Percentiles rank a stretch among this genome's conserved stretches.
These are phyloP conservation scores for Penicillium steckii DNA, from an alignment of 495 filamentous ascomycete species.

Conservation along the genomic window DNA sequence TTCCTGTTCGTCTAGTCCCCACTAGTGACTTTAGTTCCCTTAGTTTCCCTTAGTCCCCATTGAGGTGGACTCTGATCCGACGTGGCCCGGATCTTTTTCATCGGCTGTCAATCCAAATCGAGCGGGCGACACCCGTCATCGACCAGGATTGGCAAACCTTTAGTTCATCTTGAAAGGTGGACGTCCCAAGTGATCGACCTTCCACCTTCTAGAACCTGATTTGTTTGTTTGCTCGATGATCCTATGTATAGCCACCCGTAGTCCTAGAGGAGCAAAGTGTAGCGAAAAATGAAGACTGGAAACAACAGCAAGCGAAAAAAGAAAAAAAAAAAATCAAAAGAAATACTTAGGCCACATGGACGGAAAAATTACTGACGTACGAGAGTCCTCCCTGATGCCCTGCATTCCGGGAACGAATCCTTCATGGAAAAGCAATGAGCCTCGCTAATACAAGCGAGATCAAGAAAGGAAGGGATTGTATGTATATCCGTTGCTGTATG, in stretches of 20 bases:
- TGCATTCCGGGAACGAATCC: constrained; percentile 3
- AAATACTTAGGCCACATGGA: constrained; percentile 10
- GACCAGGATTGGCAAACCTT: neutral
- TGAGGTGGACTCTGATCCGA: neutral
- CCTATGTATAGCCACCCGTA: neutral
- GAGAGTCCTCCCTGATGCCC: neutral
- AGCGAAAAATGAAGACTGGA: neutral
- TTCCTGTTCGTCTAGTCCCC: neutral
- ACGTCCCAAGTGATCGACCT: neutral
- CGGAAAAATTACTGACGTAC: constrained; percentile 7
- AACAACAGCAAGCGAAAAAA: neutral
- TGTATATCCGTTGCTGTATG: too few relatives aligned
- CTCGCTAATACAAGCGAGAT: neutral
- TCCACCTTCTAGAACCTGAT: neutral
- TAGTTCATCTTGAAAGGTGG: neutral
- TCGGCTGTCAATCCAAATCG: neutral
- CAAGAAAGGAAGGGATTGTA: neutral
- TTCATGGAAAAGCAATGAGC: constrained; percentile 4
- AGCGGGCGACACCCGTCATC: neutral
- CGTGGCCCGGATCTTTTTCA: neutral
- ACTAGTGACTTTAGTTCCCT: neutral
- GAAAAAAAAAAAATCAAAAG: neutral
- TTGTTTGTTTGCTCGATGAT: neutral
- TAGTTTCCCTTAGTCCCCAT: neutral
- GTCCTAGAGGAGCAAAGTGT: neutral